Conservation (phyloP, 495 filamentous ascomycete species). For the Talaromyces adpressus region DNA sequence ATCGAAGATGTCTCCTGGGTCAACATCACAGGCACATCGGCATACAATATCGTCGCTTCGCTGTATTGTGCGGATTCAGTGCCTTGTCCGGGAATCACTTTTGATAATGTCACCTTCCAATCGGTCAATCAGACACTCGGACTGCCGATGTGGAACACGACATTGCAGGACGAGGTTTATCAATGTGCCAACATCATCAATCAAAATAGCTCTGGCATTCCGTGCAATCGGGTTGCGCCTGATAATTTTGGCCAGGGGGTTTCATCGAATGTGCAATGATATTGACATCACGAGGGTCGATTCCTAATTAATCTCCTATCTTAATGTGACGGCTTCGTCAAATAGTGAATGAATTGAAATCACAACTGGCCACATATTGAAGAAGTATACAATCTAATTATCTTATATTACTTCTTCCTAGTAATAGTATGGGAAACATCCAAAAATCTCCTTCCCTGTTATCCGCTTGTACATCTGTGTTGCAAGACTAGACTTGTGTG, state of each 20-base stretch:
- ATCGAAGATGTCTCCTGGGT: conserved; percentile 46
- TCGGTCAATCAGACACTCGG: conserved; percentile 18
- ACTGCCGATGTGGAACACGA: conserved; percentile 17
- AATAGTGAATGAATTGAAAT: too few species aligned
- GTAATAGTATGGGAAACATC: too few species aligned
- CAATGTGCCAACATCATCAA: conserved; percentile 19
- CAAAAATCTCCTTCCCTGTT: too few species aligned
- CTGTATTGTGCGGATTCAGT: conserved; percentile 44
- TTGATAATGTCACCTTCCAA: conserved; percentile 44
- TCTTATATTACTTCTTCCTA: too few species aligned
- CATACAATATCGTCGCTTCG: conserved; percentile 46
- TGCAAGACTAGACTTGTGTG: neutral
- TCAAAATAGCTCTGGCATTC: conserved; percentile 13
- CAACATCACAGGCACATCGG: conserved; percentile 48
- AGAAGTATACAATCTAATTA: too few species aligned
- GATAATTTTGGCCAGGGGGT: conserved; percentile 18
- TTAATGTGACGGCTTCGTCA: too few species aligned
- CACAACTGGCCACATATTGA: too few species aligned
- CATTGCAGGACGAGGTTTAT: conserved; percentile 18
- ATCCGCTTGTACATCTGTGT: neutral
- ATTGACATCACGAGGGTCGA: too few species aligned
- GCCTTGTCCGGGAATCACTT: conserved; percentile 41
- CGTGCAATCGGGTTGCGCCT: conserved; percentile 19
- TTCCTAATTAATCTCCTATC: too few species aligned
- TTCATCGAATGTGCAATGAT: conserved; percentile 13